Conservation (phyloP, 768 basidiomycete genomes). For the Russula virescens region DNA sequence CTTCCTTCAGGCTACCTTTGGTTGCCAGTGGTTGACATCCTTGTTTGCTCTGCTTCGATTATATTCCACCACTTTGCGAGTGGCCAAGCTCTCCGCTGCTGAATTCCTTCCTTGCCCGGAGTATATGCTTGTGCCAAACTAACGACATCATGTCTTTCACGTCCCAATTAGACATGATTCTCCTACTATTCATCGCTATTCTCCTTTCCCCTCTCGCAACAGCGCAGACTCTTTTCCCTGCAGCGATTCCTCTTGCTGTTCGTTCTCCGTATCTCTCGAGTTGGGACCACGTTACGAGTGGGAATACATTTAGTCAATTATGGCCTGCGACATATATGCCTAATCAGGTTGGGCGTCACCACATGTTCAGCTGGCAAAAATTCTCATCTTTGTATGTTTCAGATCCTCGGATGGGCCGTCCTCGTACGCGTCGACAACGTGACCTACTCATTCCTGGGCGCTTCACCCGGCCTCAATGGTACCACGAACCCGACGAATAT, state of each 20-base stretch:
- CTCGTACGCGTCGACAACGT: constrained; percentile 11
- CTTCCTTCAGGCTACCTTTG: too few relatives aligned
- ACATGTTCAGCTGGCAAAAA: background rate
- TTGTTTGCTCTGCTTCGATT: background rate
- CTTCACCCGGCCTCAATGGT: background rate
- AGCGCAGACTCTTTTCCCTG: constrained; percentile 23
- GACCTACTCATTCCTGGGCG: constrained; percentile 24
- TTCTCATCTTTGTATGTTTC: background rate
- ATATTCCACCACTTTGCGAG: constrained; percentile 2
- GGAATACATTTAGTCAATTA: background rate
- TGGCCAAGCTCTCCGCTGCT: background rate
- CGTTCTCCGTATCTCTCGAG: constrained; percentile 28
- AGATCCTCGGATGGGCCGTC: constrained; percentile 18
- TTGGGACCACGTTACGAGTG: constrained; percentile 21
- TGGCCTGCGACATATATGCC: constrained; percentile 24
- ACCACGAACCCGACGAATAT: constrained; percentile 24
- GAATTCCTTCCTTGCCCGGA: background rate
- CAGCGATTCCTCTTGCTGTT: constrained; percentile 27
- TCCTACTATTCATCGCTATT: background rate
- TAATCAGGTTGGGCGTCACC: background rate
- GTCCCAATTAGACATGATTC: background rate
- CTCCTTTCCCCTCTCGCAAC: background rate
- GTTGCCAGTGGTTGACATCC: too few relatives aligned
- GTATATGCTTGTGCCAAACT: background rate
- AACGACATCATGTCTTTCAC: background rate